Base-by-base conservation (phyloP, 768 basidiomycete species). In the Phylloporus sp. region DNA sequence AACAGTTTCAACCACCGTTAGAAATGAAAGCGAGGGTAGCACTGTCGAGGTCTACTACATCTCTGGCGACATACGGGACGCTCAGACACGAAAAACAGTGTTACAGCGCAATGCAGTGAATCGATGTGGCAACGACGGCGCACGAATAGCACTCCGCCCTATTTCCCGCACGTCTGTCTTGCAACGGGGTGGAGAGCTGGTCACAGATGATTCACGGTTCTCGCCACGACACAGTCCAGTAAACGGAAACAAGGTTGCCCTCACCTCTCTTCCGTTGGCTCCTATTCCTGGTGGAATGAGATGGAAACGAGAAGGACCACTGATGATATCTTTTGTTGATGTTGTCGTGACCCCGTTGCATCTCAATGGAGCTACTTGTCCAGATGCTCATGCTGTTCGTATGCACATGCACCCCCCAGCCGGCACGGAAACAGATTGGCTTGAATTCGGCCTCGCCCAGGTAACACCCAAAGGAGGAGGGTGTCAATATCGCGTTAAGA, bases 371-470 rank as follows among this genome's bases (percentile, higher is more conserved):
- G 43, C 35, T 18, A 43, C 49, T 5, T 56, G 69, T 18, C 71
- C 75, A 10, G 63, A 69, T 29, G 71, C 72, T 28, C 85, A 88
- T 53, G 82, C 77, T 17, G 84, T 87, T 38, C 74, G 77, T 21
- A 54, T 85, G 17, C 64, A 53, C 43, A 62, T 87, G 21, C 76
- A 78, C 34, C 76, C 78, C 9, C 84, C 83, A 17, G 64, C 71
- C 13, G 74, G 81, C 27, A 58, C 70, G n/a, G 78, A 78, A 45
- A 76, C 78, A n/a, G 84, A 82, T 41, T 85, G 79, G 80, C 69
- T 90, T 17, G 86, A 88, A 61, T 88, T 90, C 56, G 86, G 85
- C 22, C 69, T 90, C 40, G 80, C 80, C 2, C 69, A 76, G 43
- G 65, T 64, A n/a, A 31, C 60, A 26, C 43, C 47, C 18, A 49